Conservation (phyloP, 768 basidiomycete genomes). For the Tephrocybe rancida region DNA sequence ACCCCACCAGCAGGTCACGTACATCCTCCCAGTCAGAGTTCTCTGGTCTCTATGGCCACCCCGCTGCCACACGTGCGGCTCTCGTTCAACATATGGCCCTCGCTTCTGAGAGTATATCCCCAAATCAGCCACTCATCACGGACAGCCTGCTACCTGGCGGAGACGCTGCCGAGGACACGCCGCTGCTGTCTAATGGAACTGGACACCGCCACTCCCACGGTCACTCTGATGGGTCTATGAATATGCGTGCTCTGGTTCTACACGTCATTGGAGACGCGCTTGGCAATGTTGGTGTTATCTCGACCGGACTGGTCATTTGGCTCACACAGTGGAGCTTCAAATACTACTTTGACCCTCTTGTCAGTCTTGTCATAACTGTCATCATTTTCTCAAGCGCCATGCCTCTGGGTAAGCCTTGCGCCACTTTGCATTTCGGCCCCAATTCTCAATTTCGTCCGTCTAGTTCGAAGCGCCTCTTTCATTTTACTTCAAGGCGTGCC, state of each 20-base stretch:
- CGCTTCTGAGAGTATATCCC: no score
- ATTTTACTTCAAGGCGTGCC: constrained; percentile 96
- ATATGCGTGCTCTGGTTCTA: constrained; percentile 94
- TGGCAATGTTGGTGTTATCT: constrained; percentile 97
- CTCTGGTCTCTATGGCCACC: constrained; percentile 74
- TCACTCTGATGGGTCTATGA: constrained; percentile 81
- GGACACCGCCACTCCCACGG: constrained; percentile 25
- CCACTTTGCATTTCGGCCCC: neutral
- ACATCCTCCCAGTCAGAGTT: constrained; percentile 35
- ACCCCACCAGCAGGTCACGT: constrained; percentile 26
- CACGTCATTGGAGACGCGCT: constrained; percentile 97
- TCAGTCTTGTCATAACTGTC: constrained; percentile 90
- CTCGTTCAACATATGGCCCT: constrained; percentile 83
- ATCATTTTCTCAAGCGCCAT: constrained; percentile 97
- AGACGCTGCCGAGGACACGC: constrained; percentile 41
- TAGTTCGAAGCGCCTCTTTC: constrained; percentile 89
- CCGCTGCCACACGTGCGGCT: constrained; percentile 69
- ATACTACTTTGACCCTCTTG: constrained; percentile 90
- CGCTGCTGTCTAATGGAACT: constrained; percentile 37
- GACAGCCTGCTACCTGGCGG: neutral
- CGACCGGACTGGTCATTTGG: constrained; percentile 95
- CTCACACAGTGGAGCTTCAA: constrained; percentile 82
- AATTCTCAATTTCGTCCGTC: neutral
- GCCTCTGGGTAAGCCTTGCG: constrained; percentile 67
- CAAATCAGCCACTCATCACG: no score